Conservation (phyloP, 208 protist species). For the Leishmania mexicana region DNA sequence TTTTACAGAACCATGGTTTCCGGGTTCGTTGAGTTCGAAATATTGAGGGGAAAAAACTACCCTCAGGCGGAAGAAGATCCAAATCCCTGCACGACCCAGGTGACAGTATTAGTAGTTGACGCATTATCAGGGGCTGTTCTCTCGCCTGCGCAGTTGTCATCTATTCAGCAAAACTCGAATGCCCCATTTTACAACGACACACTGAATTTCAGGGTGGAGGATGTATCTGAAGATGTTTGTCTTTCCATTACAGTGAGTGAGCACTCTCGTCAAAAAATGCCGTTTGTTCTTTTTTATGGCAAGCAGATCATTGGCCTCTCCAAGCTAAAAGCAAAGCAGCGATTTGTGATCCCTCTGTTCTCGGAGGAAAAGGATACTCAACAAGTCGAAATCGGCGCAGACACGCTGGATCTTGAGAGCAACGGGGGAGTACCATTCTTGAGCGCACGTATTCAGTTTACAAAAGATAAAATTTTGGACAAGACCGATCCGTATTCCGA, state of each 20-base stretch:
- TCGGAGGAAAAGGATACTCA: constrained; percentile 7
- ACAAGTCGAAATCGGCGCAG: constrained; percentile 12
- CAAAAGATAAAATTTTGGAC: constrained; percentile 13
- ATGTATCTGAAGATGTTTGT: constrained; percentile 14
- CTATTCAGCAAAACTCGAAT: constrained; percentile 55
- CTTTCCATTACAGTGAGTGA: constrained; percentile 50
- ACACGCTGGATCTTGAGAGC: constrained; percentile 2
- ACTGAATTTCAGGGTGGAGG: constrained; percentile 36
- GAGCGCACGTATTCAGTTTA: constrained; percentile 11
- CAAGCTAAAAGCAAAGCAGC: constrained; percentile 28
- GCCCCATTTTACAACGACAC: constrained; percentile 64
- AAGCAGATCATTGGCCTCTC: constrained; percentile 19
- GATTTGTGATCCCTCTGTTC: constrained; percentile 42
- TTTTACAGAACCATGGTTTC: constrained; percentile 6
- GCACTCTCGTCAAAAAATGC: constrained; percentile 25
- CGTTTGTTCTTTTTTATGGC: constrained; percentile 44
- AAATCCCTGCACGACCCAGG: constrained; percentile 52
- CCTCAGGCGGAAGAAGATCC: constrained; percentile 70
- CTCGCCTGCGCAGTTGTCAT: constrained; percentile 28
- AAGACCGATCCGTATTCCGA: constrained; percentile 10
- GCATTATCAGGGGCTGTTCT: constrained; percentile 17
- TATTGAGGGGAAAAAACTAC: constrained; percentile 57
- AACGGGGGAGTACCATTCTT: not conserved
- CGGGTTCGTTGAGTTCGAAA: constrained; percentile 38
- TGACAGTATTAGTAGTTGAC: constrained; percentile 27